Conservation (phyloP, 2,329 filamentous ascomycete genomes). For the Chalaropsis thielavioides region DNA sequence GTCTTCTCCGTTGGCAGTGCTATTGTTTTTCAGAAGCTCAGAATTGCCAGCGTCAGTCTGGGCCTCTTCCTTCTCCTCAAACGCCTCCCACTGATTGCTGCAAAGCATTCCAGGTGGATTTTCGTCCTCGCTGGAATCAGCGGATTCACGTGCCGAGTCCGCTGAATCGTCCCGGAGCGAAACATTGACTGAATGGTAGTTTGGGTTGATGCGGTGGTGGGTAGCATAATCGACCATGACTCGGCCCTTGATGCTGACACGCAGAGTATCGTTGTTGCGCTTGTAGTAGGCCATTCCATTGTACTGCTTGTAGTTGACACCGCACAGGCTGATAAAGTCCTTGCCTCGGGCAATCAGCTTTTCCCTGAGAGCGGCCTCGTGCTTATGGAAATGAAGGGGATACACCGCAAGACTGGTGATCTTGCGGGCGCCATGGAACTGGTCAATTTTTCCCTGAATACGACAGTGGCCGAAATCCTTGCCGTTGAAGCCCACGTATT, state of each 20-base stretch:
- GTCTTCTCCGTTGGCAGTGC: neutral
- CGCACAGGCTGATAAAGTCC: conserved; percentile 67
- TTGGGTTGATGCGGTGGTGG: conserved; percentile 72
- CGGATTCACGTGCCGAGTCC: neutral
- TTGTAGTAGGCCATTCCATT: conserved; percentile 77
- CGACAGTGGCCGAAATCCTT: conserved; percentile 54
- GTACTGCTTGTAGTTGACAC: conserved; percentile 70
- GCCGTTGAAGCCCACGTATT: neutral
- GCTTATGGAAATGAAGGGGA: conserved; percentile 66
- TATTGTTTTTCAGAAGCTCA: neutral
- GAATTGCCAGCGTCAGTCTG: neutral
- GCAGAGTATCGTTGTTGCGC: conserved; percentile 58
- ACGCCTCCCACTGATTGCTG: neutral
- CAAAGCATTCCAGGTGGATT: neutral
- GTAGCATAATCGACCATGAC: conserved; percentile 78
- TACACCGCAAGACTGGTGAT: conserved; percentile 67
- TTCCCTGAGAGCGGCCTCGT: conserved; percentile 48
- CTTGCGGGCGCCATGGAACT: conserved; percentile 68
- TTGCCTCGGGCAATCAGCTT: conserved; percentile 67
- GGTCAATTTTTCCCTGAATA: conserved; percentile 52
- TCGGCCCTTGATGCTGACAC: conserved; percentile 73
- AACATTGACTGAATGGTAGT: conserved; percentile 42
- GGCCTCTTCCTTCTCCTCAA: neutral
- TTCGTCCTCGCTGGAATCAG: neutral
- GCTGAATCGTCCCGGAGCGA: neutral